A percentile compares a stretch with the other conserved stretches of the same genome.
These are phyloP conservation scores for Schrenkiella parvula DNA, from an alignment of 345 rosid species.

Conservation along the genomic window DNA sequence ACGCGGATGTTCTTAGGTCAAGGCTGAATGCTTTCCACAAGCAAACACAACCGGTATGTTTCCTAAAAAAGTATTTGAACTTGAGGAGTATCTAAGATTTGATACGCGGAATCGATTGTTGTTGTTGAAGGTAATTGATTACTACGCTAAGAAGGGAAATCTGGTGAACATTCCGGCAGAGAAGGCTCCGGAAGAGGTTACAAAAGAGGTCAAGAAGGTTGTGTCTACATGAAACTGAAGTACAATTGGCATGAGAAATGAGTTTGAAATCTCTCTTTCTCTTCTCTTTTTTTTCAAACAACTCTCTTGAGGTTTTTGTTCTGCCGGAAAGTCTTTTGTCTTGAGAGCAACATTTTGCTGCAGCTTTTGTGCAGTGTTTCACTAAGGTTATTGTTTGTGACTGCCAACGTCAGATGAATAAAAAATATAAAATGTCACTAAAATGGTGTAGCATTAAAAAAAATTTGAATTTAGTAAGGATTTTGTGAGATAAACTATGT, in stretches of 20 bases:
- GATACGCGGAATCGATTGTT: neutral
- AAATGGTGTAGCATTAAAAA: neutral
- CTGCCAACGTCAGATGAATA: neutral
- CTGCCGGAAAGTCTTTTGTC: neutral
- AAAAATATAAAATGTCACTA: neutral
- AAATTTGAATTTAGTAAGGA: neutral
- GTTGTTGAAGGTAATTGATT: conserved; percentile 62
- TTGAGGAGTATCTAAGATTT: neutral
- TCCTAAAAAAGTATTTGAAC: neutral
- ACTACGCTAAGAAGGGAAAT: conserved; percentile 66
- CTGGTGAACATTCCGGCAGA: conserved; percentile 75
- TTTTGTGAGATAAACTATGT: neutral
- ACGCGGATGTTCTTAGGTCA: conserved; percentile 79
- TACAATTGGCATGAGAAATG: neutral
- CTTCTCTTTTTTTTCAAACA: neutral
- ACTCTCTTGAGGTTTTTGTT: conserved; percentile 8
- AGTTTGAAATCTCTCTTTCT: conserved; percentile 1
- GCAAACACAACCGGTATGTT: conserved; percentile 78
- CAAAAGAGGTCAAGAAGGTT: conserved; percentile 64
- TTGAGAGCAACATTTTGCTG: conserved; percentile 23
- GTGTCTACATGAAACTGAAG: conserved; percentile 40
- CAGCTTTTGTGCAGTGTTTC: conserved; percentile 23
- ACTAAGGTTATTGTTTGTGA: neutral
- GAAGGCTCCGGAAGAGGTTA: conserved; percentile 76
- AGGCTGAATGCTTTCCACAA: conserved; percentile 87